Evolutionary conservation across 208 protist genomes (phyloP), one percentile per base, ranked within the genome.

Genomic region (Leptomonas seymouri): DNA sequence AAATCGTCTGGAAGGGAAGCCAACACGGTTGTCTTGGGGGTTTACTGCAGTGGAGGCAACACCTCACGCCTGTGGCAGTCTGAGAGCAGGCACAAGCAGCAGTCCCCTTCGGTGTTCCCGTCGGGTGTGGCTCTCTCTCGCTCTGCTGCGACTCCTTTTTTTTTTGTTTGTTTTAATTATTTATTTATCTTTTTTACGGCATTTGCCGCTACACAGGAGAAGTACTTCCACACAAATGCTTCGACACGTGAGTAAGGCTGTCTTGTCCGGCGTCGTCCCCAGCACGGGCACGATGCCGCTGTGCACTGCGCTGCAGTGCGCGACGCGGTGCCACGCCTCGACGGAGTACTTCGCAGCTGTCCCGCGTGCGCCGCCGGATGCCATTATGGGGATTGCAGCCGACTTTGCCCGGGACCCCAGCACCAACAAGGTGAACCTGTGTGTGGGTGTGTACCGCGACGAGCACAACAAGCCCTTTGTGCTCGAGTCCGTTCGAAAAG

Each of bases 371-470:
- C 81, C 74, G 7, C 76, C 85, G 21, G 89, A 95, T 60, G 50
- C 84, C 30, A 95, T 95, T 64, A 78, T 95, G 54, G 90, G 90
- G 36, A 78, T 93, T 21, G 79, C 74, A 4, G 70, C 73, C 2
- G 76, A 78, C 57, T 93, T 89, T 54, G 71, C 85, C 23, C 67
- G 67, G 46, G 97, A 99, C 71, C 50, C 77, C 11, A 56, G 68
- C 31, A 83, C 89, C 25, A 78, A 85, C 12, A 99, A 99, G 83
- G 87, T 99, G 23, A 98, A 99, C 76, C 84, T 99, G 5, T 94
- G 85, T 34, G 89, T 99, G 12, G 98, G 98, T n/a, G 98, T 98
- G 3, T 99, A 99, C 81, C 86, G 98, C 53, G 90, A 91, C 30
- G 96, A 98, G 55, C 71, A 91, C 21, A 95, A 92, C 54, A 91